These are phyloP conservation scores for Ascochyta rabiei DNA, from an alignment of 2,329 filamentous ascomycete genomes.

Conservation along the genomic window DNA sequence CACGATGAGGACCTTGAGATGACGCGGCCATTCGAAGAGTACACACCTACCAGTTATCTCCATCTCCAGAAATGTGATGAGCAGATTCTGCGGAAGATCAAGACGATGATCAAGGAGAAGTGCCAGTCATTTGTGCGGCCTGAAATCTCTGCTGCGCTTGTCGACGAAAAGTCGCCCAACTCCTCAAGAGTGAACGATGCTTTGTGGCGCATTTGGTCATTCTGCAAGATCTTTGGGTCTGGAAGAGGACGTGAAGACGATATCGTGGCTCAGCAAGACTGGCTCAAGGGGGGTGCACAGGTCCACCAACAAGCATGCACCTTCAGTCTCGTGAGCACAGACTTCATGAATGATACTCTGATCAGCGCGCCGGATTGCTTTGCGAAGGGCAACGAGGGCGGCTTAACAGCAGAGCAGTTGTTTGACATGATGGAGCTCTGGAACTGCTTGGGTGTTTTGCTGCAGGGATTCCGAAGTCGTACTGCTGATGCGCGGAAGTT, in stretches of 20 bases:
- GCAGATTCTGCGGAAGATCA: slow-evolving; percentile 61
- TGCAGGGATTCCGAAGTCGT: slow-evolving; percentile 62
- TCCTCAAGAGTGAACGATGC: slow-evolving; percentile 64
- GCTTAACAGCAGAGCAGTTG: slow-evolving; percentile 61
- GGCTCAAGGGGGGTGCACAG: slow-evolving; percentile 63
- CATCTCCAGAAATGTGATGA: slow-evolving; percentile 59
- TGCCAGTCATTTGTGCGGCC: slow-evolving; percentile 62
- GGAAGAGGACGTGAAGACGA: slow-evolving; percentile 65
- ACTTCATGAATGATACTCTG: slow-evolving; percentile 60
- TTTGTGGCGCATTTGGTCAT: slow-evolving; percentile 70
- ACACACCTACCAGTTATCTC: slow-evolving; percentile 60
- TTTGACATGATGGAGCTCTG: slow-evolving; percentile 71
- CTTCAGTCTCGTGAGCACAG: slow-evolving; percentile 56
- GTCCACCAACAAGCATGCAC: slow-evolving; percentile 56
- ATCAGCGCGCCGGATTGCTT: slow-evolving; percentile 64
- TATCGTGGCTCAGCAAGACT: slow-evolving; percentile 65
- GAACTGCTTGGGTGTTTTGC: slow-evolving; percentile 63
- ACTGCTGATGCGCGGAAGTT: slow-evolving; percentile 60
- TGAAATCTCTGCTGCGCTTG: slow-evolving; percentile 61
- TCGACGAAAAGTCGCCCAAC: slow-evolving; percentile 53
- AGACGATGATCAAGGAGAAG: slow-evolving; percentile 61
- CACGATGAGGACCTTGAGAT: slow-evolving; percentile 51
- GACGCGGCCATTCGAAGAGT: slow-evolving; percentile 57
- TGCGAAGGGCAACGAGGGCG: slow-evolving; percentile 61
- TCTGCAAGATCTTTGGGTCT: slow-evolving; percentile 67